Evolutionary conservation across 2,329 filamentous ascomycete genomes (phyloP).

Genomic region (Westerdykella aurantiaca): DNA sequence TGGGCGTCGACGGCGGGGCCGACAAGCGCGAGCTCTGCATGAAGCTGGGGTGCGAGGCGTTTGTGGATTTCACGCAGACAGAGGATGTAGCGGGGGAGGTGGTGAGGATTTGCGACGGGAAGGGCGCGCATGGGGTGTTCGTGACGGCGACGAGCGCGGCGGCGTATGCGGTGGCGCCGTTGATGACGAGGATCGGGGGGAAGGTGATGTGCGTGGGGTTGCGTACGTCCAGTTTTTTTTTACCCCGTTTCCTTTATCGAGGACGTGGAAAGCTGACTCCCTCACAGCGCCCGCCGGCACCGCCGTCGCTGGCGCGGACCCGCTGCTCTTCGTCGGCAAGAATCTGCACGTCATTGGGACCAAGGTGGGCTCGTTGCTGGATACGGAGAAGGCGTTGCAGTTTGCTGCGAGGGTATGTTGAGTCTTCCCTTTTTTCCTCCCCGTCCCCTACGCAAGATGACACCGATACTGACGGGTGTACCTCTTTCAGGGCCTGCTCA

Average conservation of each 20-base stretch:
- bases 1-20: slow-evolving; percentile 23
- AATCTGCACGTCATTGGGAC: slow-evolving; percentile 20
- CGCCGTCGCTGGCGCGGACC: slow-evolving; percentile 17
- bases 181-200: slow-evolving; percentile 41
- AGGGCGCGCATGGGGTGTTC: slow-evolving; percentile 25
- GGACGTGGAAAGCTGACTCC: slow-evolving; percentile 31
- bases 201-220: slow-evolving; percentile 48
- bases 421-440: too few relatives aligned
- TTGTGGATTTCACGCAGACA: slow-evolving; percentile 26
- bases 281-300: slow-evolving; percentile 13
- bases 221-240: slow-evolving; percentile 28
- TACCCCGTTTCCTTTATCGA: slow-evolving; percentile 8
- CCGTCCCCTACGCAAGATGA: background rate
- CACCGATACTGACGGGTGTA: background rate
- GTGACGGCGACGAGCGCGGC: slow-evolving; percentile 20
- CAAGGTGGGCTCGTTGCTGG: slow-evolving; percentile 41
- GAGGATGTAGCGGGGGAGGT: slow-evolving; percentile 22
- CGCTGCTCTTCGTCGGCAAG: slow-evolving; percentile 18
- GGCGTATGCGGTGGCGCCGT: slow-evolving; percentile 17
- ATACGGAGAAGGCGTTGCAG: slow-evolving; percentile 38
- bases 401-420: slow-evolving; percentile 40
- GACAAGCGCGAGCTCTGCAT: slow-evolving; percentile 21
- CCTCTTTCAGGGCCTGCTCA: slow-evolving; percentile 34
- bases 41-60: slow-evolving; percentile 22
- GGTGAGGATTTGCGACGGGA: slow-evolving; percentile 16